Percentiles rank a stretch among this genome's conserved stretches.
Evolutionary conservation across 345 rosid species (phyloP).

Genomic region (Populus deltoides): DNA sequence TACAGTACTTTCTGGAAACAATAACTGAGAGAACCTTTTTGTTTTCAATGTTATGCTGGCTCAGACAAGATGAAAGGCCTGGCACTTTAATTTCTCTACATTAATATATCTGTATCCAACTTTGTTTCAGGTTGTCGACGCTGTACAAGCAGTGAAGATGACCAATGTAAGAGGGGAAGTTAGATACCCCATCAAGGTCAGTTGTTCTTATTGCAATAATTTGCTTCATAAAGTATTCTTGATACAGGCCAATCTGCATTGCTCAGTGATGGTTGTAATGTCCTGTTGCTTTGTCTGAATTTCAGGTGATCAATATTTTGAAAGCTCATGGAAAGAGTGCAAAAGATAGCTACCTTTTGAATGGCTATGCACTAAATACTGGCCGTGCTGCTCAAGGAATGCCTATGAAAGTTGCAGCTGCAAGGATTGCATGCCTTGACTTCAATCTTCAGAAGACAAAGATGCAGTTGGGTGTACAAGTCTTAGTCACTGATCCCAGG

Average conservation of each 20-base stretch:
- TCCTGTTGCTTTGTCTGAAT: constrained; percentile 2
- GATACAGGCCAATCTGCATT: neutral
- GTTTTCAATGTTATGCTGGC: neutral
- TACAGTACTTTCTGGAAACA: neutral
- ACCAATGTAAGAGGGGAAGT: constrained; percentile 85
- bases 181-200: constrained; percentile 92
- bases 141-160: constrained; percentile 83
- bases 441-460: constrained; percentile 95
- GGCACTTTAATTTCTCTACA: neutral
- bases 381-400: constrained; percentile 99
- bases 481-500: constrained; percentile 87
- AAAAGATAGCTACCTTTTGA: constrained; percentile 79
- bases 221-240: neutral
- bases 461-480: constrained; percentile 96
- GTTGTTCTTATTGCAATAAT: neutral
- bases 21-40: neutral
- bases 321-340: constrained; percentile 98
- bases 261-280: neutral
- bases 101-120: neutral
- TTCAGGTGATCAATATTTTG: constrained; percentile 78
- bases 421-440: constrained; percentile 93
- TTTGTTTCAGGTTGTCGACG: constrained; percentile 67
- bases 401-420: constrained; percentile 85
- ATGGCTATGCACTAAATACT: constrained; percentile 90
- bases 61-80: neutral